These are phyloP conservation scores for Biscogniauxia mediterranea DNA, from an alignment of 2,329 filamentous ascomycete species.

Conservation along the genomic window DNA sequence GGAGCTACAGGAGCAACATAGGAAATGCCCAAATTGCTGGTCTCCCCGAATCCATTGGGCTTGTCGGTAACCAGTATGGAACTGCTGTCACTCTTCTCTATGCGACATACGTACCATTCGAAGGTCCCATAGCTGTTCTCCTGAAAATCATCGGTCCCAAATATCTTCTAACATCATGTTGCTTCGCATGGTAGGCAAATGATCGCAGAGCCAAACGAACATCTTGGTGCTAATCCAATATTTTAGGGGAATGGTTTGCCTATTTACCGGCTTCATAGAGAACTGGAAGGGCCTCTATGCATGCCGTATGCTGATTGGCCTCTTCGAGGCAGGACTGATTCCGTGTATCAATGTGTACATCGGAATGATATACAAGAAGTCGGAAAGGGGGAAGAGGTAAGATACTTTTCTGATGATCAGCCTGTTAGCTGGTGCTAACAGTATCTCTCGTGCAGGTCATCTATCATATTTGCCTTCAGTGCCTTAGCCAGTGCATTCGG, in stretches of 20 bases:
- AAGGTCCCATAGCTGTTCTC: conserved; percentile 32
- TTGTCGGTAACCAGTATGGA: conserved; percentile 31
- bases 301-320: conserved; percentile 20
- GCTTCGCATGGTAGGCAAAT: conserved; percentile 21
- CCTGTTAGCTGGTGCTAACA: background rate
- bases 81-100: conserved; percentile 35
- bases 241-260: conserved; percentile 21
- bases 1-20: conserved; percentile 5
- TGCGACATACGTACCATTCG: conserved; percentile 34
- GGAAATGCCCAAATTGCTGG: conserved; percentile 35
- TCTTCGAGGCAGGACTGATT: conserved; percentile 37
- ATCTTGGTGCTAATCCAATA: background rate
- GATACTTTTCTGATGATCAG: conserved; percentile 11
- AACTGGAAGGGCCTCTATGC: conserved; percentile 28
- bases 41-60: conserved; percentile 34
- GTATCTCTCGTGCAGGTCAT: conserved; percentile 22
- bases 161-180: conserved; percentile 27
- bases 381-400: conserved; percentile 23
- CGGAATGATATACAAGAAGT: conserved; percentile 37
- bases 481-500: conserved; percentile 41
- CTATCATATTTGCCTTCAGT: conserved; percentile 41
- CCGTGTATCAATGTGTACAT: conserved; percentile 38
- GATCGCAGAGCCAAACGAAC: background rate
- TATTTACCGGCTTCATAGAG: conserved; percentile 31
- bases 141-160: conserved; percentile 35